Percentiles rank a stretch among this genome's conserved stretches.
Evolutionary conservation across 352 stramenopile genomes (phyloP).

Genomic region (Blastocystis hominis): DNA sequence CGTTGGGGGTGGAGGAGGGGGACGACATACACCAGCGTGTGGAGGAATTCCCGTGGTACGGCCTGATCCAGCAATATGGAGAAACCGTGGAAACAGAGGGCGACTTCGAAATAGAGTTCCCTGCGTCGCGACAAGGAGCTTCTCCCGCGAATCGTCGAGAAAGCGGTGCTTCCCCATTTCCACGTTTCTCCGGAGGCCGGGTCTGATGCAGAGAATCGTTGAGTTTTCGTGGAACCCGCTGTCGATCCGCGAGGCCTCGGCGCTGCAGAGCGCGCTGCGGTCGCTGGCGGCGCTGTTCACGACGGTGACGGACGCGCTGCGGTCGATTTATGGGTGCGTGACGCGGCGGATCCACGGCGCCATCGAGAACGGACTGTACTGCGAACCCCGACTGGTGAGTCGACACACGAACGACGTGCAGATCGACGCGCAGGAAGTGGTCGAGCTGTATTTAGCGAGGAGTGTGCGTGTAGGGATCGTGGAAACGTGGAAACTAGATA

Average conservation of each 20-base stretch:
- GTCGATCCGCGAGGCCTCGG: not conserved
- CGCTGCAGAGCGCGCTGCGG: not conserved
- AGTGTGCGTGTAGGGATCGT: not conserved
- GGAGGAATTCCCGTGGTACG: conserved; percentile 3
- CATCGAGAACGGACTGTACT: not conserved
- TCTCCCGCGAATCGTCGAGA: not conserved
- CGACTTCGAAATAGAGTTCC: not conserved
- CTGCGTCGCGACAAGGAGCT: not conserved
- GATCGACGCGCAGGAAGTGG: conserved; percentile 12
- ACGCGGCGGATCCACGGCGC: not conserved
- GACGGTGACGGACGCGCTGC: conserved; percentile 17
- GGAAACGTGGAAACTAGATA: not conserved
- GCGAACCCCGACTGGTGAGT: not conserved
- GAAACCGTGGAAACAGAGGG: not conserved
- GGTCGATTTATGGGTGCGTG: not conserved
- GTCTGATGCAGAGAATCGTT: not conserved
- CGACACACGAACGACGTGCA: not conserved
- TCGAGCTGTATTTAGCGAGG: not conserved
- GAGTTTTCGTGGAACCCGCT: conserved; percentile 13
- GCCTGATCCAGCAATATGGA: not conserved
- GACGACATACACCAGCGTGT: not conserved
- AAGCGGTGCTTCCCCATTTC: not conserved
- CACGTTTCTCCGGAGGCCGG: not conserved
- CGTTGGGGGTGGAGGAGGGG: not conserved
- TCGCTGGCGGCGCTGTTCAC: not conserved